Conservation (phyloP, 257 asterid species). For the Leptodermis oblonga region DNA sequence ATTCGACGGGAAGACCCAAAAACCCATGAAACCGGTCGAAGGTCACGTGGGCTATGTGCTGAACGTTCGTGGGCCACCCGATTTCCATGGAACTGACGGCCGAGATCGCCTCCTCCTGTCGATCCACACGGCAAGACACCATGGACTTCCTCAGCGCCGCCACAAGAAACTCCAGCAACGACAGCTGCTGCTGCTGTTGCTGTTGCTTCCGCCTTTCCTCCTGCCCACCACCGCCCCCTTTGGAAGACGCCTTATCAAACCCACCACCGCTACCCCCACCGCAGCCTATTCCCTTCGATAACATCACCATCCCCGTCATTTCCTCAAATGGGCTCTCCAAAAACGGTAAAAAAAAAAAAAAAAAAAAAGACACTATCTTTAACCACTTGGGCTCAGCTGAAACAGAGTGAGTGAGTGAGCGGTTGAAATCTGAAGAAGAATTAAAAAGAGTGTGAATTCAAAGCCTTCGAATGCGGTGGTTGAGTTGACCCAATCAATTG, state of each 20-base stretch:
- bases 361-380: too few relatives aligned
- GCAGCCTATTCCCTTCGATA: conserved; percentile 55
- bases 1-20: conserved; percentile 91
- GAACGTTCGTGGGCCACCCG: conserved; percentile 93
- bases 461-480: too few relatives aligned
- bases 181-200: conserved; percentile 53
- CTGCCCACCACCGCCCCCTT: conserved; percentile 14
- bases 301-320: conserved; percentile 73
- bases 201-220: conserved; percentile 36
- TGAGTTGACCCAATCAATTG: conserved; percentile 8
- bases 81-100: conserved; percentile 81
- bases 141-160: conserved; percentile 84
- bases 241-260: conserved; percentile 13
- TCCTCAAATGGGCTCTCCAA: neutral
- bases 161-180: conserved; percentile 59
- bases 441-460: neutral
- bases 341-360: too few relatives aligned
- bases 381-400: too few relatives aligned
- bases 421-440: too few relatives aligned
- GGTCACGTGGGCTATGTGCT: conserved; percentile 89
- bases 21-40: conserved; percentile 92
- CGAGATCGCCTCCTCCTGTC: conserved; percentile 50
- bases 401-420: too few relatives aligned
- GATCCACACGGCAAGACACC: conserved; percentile 80
- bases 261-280: conserved; percentile 24